Evolutionary conservation across 2,329 filamentous ascomycete species (phyloP).

Genomic region (Talaromyces funiculosus): DNA sequence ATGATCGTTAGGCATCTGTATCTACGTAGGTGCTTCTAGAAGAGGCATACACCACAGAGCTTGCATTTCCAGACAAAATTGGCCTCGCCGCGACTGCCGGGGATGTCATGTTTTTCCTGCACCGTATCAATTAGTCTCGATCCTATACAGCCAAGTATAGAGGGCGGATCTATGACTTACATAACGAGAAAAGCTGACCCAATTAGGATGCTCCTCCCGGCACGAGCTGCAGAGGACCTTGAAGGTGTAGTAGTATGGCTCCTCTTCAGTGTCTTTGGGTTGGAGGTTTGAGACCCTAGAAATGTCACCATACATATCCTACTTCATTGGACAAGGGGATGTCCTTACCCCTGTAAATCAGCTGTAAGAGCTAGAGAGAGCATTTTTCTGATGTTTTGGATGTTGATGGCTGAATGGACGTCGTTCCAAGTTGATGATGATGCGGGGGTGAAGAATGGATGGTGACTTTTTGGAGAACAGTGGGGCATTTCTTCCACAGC

Average conservation of each 20-base stretch:
- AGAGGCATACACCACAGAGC: constrained; percentile 77
- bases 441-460: constrained; percentile 1
- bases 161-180: constrained; percentile 61
- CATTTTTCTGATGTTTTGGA: constrained; percentile 21
- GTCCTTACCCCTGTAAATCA: constrained; percentile 32
- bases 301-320: not conserved
- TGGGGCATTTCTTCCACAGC: not conserved
- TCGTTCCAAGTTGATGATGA: not conserved
- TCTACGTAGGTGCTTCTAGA: not conserved
- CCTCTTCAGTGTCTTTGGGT: constrained; percentile 72
- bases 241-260: constrained; percentile 95
- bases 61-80: constrained; percentile 99
- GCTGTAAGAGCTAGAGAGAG: constrained; percentile 35
- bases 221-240: constrained; percentile 98
- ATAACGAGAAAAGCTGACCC: constrained; percentile 80
- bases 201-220: constrained; percentile 81
- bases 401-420: not conserved
- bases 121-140: not conserved
- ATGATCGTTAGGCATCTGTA: not conserved
- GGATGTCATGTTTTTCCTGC: constrained; percentile 84
- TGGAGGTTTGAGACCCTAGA: constrained; percentile 81
- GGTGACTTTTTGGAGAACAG: constrained; percentile 3
- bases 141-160: not conserved
- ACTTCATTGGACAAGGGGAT: not conserved
- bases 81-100: constrained; percentile 87